These are phyloP conservation scores for Fusarium verrucosum DNA, from an alignment of 2,329 filamentous ascomycete species.

Conservation along the genomic window DNA sequence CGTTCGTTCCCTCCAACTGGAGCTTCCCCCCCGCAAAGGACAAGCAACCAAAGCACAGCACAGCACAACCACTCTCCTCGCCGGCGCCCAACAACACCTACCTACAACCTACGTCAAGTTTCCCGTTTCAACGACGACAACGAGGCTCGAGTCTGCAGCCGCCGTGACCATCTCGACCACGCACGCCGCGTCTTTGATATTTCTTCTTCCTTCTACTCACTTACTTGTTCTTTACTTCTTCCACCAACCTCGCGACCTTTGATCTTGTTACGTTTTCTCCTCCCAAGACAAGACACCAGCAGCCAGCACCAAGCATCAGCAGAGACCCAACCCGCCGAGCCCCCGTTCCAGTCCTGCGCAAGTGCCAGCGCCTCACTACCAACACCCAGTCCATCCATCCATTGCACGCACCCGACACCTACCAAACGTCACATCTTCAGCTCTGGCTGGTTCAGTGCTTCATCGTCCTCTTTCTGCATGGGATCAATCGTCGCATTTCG, in stretches of 20 bases:
- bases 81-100: slow-evolving; percentile 40
- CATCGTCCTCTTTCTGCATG: slow-evolving; percentile 31
- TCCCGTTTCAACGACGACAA: slow-evolving; percentile 40
- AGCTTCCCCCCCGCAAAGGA: slow-evolving; percentile 44
- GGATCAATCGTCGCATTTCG: slow-evolving; percentile 36
- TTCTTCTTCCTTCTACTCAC: slow-evolving; percentile 8
- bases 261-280: slow-evolving; percentile 12
- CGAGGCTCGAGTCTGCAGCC: slow-evolving; percentile 38
- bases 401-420: slow-evolving; percentile 30
- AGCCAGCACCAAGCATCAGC: slow-evolving; percentile 34
- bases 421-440: slow-evolving; percentile 37
- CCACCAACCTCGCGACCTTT: slow-evolving; percentile 11
- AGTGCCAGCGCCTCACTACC: slow-evolving; percentile 39
- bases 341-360: slow-evolving; percentile 33
- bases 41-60: slow-evolving; percentile 46
- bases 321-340: slow-evolving; percentile 22
- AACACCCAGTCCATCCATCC: slow-evolving; percentile 30
- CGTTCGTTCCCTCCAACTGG: slow-evolving; percentile 34
- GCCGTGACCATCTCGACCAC: slow-evolving; percentile 35
- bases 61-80: slow-evolving; percentile 27
- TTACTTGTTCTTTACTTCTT: background rate
- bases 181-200: slow-evolving; percentile 36
- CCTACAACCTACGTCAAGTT: slow-evolving; percentile 28
- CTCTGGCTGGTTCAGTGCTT: slow-evolving; percentile 47
- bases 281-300: slow-evolving; percentile 13